Evolutionary conservation across 192 early-diverging fungal species (phyloP).

Genomic region (Lobosporangium transversale): DNA sequence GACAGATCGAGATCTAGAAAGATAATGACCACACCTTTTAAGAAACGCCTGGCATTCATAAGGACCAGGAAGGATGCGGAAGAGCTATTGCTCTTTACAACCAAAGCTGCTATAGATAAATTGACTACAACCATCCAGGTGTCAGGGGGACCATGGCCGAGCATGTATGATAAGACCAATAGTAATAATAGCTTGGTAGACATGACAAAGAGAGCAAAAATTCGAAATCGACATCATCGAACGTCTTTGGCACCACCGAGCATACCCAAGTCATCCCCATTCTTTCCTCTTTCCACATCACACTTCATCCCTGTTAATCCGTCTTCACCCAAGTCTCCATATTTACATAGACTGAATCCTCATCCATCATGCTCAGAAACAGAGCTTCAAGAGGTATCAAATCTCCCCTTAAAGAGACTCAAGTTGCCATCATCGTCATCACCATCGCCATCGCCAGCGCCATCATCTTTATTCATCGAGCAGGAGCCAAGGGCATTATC

Average conservation of each 20-base stretch:
- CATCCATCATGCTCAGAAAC: neutral
- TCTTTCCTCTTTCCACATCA: neutral
- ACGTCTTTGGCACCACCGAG: neutral
- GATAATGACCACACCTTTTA: neutral
- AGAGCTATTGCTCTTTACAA: too few relatives aligned
- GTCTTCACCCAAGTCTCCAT: too few relatives aligned
- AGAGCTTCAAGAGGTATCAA: neutral
- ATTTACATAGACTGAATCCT: neutral
- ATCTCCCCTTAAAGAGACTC: neutral
- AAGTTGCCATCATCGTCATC: neutral
- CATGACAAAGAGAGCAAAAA: too few relatives aligned
- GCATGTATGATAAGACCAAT: too few relatives aligned
- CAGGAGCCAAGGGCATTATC: neutral
- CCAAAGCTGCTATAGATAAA: too few relatives aligned
- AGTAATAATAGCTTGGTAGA: too few relatives aligned
- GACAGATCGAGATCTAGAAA: neutral
- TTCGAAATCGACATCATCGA: constrained; percentile 1
- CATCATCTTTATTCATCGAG: neutral
- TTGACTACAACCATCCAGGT: too few relatives aligned
- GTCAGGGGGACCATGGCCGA: too few relatives aligned
- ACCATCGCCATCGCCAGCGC: too few relatives aligned
- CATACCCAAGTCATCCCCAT: neutral
- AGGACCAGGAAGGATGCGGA: constrained; percentile 10
- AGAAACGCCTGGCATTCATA: constrained; percentile 26
- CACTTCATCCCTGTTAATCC: too few relatives aligned